Base-by-base conservation (phyloP, 305 asterid species). In the Fraxinus greggii region DNA sequence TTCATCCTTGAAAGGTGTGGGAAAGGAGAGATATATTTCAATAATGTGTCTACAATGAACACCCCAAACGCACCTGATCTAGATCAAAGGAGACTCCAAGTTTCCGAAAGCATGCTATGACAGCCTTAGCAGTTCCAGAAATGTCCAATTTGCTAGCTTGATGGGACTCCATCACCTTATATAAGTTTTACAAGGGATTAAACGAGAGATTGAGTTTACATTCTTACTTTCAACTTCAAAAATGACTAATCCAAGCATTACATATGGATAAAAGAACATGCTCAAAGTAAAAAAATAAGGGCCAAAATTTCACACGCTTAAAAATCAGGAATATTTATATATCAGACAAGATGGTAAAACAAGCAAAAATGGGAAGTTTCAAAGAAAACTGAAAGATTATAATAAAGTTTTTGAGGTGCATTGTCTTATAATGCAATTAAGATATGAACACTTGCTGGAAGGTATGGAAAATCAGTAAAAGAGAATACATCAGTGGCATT, bases 101-200 rank as follows among this genome's bases (percentile, higher is more conserved):
- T 87, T 92, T 91, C 95, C 90, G 89, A 87, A 96, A 96, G 87
- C 97, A 96, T 74, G 98, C 89, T 86, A 96, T 91, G 83, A 96
- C 98, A 83, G 93, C 94, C 89, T 96, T 94, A 63, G 97, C 98
- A 80, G 99, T 96, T 87, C 98, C 98, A 88, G 99, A 96, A 23
- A 90, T 81, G 81, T 93, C 98, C 92, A 90, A 83, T 87, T 96
- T 94, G 82, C 98, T 84, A 77, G 98, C 94, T 90, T 96, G 99
- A 86, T 94, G 99, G 0, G 98, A 96, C 89, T 96, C 98, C 94
- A 90, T 89, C 86, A 96, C 98, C 98, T 94, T 82, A 80, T 28
- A 74, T 56, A 79, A 75, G 78, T 73, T 82, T 78, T 32, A 54
- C 28, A 75, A 5, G 79, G 79, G 23, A 61, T 28, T 70, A 54